phyloP scores from a whole-genome alignment of 371 early-diverging fungal genomes.

The Mucor saturninus region DNA sequence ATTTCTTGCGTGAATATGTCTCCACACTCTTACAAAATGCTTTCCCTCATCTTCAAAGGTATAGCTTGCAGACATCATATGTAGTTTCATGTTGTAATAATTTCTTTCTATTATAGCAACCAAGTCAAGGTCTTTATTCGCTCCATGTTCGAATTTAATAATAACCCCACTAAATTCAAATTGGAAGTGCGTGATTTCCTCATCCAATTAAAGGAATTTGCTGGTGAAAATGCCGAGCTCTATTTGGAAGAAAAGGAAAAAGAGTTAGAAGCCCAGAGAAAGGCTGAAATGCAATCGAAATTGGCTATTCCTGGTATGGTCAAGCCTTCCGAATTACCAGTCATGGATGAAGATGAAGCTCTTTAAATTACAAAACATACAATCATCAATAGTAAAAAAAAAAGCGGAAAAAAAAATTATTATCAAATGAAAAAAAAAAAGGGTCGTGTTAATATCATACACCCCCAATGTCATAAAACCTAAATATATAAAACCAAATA shows the following conservation, averaged over 20 bases:
- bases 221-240: conserved; percentile 89
- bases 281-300: conserved; percentile 84
- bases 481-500: not conserved
- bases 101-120: conserved; percentile 44
- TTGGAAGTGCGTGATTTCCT: conserved; percentile 95
- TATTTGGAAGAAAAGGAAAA: conserved; percentile 93
- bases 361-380: conserved; percentile 23
- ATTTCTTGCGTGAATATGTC: conserved; percentile 83
- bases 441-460: not conserved
- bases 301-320: conserved; percentile 94
- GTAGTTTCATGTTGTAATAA: not conserved
- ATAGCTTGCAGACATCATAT: conserved; percentile 8
- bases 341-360: conserved; percentile 70
- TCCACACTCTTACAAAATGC: conserved; percentile 81
- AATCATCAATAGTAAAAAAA: not conserved
- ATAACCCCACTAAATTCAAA: conserved; percentile 84
- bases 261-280: conserved; percentile 80
- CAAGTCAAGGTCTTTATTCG: conserved; percentile 89
- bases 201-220: conserved; percentile 94
- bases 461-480: not conserved
- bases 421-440: conserved; percentile 3
- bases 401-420: not conserved
- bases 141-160: conserved; percentile 84
- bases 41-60: conserved; percentile 91
- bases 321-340: conserved; percentile 89